Percentiles rank a stretch among this genome's conserved stretches.
Evolutionary conservation across 1,284 basidiomycete species (phyloP).

Genomic region (Sporisorium iseilematis-ciliati): DNA sequence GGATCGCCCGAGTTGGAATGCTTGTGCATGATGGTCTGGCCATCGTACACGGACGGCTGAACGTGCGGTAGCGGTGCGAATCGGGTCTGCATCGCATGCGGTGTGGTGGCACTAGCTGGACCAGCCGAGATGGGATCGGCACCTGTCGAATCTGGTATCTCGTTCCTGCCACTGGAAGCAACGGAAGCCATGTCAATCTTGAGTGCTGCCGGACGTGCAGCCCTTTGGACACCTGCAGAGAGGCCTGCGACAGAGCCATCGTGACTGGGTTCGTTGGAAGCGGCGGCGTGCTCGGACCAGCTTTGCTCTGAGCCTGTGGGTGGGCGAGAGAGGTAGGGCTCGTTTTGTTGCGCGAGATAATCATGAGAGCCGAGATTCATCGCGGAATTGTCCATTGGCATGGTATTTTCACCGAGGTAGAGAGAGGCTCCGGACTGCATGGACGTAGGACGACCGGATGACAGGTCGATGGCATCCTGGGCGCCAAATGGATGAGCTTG

Average conservation of each 20-base stretch:
- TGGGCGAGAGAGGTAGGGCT: conserved; percentile 25
- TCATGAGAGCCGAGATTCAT: conserved; percentile 7
- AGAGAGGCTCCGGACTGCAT: conserved; percentile 12
- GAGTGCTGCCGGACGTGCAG: conserved; percentile 39
- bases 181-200: conserved; percentile 39
- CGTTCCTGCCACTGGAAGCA: conserved; percentile 5
- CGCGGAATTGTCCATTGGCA: conserved; percentile 12
- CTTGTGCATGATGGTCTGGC: conserved; percentile 20
- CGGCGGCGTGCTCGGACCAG: conserved; percentile 20
- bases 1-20: conserved; percentile 8
- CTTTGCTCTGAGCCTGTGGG: conserved; percentile 33
- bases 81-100: conserved; percentile 34
- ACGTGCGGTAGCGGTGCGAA: conserved; percentile 43
- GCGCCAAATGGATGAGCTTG: neutral
- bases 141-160: neutral
- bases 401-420: conserved; percentile 11
- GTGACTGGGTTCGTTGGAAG: conserved; percentile 4
- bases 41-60: conserved; percentile 31
- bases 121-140: conserved; percentile 21
- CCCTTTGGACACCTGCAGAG: conserved; percentile 18
- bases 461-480: neutral
- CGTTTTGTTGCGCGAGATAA: conserved; percentile 14
- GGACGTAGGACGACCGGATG: neutral
- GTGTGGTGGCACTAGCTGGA: conserved; percentile 17
- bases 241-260: conserved; percentile 2